A percentile compares a stretch with the other conserved stretches of the same genome.
Evolutionary conservation across 2,329 filamentous ascomycete species (phyloP).

Genomic region (Escovopsis sp.): DNA sequence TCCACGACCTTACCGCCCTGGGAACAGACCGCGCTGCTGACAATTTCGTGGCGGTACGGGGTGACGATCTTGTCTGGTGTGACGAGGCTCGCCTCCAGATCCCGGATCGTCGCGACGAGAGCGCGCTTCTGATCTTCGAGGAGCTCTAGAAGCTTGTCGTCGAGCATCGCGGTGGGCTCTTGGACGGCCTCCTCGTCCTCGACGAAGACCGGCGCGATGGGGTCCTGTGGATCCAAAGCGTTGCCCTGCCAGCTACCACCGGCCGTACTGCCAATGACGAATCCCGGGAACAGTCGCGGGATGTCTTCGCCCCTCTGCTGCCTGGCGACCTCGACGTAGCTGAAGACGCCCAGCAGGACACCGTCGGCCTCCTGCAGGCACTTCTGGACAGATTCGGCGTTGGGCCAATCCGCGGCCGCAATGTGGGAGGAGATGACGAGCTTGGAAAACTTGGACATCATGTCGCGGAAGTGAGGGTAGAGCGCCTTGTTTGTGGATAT

Average conservation of each 20-base stretch:
- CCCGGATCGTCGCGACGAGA: slow-evolving; percentile 72
- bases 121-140: slow-evolving; percentile 76
- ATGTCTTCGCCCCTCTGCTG: slow-evolving; percentile 90
- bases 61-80: slow-evolving; percentile 72
- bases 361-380: slow-evolving; percentile 96
- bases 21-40: slow-evolving; percentile 70
- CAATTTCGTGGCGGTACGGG: slow-evolving; percentile 58
- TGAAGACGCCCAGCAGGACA: slow-evolving; percentile 83
- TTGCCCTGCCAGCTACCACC: slow-evolving; percentile 84
- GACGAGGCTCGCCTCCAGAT: slow-evolving; percentile 71
- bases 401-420: slow-evolving; percentile 88
- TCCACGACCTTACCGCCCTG: slow-evolving; percentile 72
- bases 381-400: slow-evolving; percentile 85
- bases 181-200: slow-evolving; percentile 62
- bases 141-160: slow-evolving; percentile 63
- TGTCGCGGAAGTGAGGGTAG: slow-evolving; percentile 94
- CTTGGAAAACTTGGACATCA: slow-evolving; percentile 99
- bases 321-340: slow-evolving; percentile 88
- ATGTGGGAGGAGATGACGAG: slow-evolving; percentile 96
- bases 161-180: slow-evolving; percentile 62
- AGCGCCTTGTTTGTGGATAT: slow-evolving; percentile 96
- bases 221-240: slow-evolving; percentile 48
- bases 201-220: slow-evolving; percentile 67
- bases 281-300: slow-evolving; percentile 82
- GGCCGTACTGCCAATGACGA: slow-evolving; percentile 69